Evolutionary conservation across 495 filamentous ascomycete genomes (phyloP).

Genomic region (Trichoderma asperelloides): DNA sequence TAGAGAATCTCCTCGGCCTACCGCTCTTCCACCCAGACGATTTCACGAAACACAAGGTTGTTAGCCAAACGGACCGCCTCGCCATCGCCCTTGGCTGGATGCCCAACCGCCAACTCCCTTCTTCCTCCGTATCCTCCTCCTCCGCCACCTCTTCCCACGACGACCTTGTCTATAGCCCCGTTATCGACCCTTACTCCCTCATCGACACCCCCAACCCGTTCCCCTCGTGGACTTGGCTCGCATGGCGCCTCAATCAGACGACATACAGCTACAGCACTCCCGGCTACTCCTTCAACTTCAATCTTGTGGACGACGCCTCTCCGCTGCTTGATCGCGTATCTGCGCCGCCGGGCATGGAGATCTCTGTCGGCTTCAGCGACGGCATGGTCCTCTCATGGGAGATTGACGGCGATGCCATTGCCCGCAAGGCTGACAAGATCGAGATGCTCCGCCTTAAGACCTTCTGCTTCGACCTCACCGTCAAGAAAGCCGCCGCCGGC

Average conservation of each 20-base stretch:
- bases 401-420: constrained; percentile 9
- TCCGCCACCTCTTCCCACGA: background rate
- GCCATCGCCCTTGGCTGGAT: constrained; percentile 4
- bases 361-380: constrained; percentile 8
- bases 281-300: constrained; percentile 1
- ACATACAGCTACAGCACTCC: background rate
- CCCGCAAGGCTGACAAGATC: constrained; percentile 1
- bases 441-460: constrained; percentile 5
- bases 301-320: background rate
- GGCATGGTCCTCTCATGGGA: constrained; percentile 2
- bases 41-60: constrained; percentile 1
- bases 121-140: background rate
- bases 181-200: background rate
- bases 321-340: background rate
- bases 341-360: constrained; percentile 6
- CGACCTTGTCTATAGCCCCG: background rate
- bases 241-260: constrained; percentile 4
- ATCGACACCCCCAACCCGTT: background rate
- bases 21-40: constrained; percentile 13
- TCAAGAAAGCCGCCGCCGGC: background rate
- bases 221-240: constrained; percentile 9
- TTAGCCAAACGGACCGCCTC: constrained; percentile 7
- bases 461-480: background rate
- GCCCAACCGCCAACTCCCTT: background rate
- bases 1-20: constrained; percentile 10